Evolutionary conservation across 108 stramenopile species (phyloP).

Genomic region (Licmophora abbreviata): DNA sequence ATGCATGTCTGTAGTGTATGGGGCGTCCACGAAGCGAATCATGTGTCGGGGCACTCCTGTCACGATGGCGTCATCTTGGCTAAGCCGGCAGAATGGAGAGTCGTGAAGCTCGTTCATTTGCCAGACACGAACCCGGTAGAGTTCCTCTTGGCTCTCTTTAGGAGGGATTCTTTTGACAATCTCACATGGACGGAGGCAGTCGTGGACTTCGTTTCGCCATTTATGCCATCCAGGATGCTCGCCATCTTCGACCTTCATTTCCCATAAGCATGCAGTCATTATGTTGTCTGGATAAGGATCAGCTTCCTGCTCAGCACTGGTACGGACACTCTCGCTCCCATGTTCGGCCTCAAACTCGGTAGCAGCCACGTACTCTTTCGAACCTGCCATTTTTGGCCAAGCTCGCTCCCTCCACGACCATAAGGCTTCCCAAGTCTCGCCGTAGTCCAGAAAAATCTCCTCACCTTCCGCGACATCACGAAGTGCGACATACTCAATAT

Average conservation of each 20-base stretch:
- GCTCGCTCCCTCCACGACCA: too few relatives aligned
- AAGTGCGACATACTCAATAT: constrained; percentile 45
- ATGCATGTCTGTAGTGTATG: neutral
- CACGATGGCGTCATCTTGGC: neutral
- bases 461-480: constrained; percentile 45
- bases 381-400: too few relatives aligned
- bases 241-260: too few relatives aligned
- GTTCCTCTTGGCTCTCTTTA: neutral
- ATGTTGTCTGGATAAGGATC: neutral
- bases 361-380: too few relatives aligned
- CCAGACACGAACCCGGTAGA: neutral
- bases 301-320: neutral
- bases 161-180: too few relatives aligned
- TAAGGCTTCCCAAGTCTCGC: constrained; percentile 34
- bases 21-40: constrained; percentile 6
- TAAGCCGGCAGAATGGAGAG: neutral
- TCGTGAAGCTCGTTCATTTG: neutral
- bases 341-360: too few relatives aligned
- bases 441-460: constrained; percentile 48
- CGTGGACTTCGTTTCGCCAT: too few relatives aligned
- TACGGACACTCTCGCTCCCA: too few relatives aligned
- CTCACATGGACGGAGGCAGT: too few relatives aligned
- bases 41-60: neutral
- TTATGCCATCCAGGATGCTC: too few relatives aligned
- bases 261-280: neutral